These are phyloP conservation scores for Tulasnella sp. DNA, from an alignment of 768 basidiomycete genomes.

Conservation along the genomic window DNA sequence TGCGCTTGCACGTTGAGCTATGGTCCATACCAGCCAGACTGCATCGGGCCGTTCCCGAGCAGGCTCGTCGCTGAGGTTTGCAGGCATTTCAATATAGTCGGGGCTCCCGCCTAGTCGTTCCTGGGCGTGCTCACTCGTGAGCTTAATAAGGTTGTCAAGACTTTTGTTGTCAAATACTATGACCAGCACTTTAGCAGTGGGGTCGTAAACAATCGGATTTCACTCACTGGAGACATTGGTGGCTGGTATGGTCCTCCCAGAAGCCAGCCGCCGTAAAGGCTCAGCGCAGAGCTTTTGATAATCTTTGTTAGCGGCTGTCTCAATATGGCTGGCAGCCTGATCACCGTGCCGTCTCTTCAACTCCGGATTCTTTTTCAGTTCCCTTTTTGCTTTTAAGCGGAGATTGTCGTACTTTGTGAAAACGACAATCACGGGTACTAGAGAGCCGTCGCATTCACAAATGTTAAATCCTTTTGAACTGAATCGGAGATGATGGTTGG, in stretches of 20 bases:
- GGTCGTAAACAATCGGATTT: too few species aligned
- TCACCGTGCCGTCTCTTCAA: neutral
- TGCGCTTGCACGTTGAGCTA: conserved; percentile 17
- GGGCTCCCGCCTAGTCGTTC: neutral
- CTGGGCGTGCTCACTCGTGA: neutral
- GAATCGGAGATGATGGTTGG: neutral
- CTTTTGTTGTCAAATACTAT: too few species aligned
- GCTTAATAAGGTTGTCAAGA: neutral
- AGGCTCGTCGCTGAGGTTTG: too few species aligned
- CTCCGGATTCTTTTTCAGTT: too few species aligned
- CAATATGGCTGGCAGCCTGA: neutral
- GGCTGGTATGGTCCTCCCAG: too few species aligned
- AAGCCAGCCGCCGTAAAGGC: neutral
- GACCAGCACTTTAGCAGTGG: too few species aligned
- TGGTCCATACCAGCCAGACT: conserved; percentile 16
- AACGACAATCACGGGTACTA: conserved; percentile 7
- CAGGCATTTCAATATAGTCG: too few species aligned
- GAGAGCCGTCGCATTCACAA: neutral
- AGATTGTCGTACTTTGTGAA: neutral
- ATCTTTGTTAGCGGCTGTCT: neutral
- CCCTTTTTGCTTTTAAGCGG: neutral
- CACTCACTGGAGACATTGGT: too few species aligned
- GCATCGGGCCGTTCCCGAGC: too few species aligned
- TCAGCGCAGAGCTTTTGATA: neutral
- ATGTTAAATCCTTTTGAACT: neutral